These are phyloP conservation scores for Globisporangium emineosum DNA, from an alignment of 352 stramenopile species.

Conservation along the genomic window DNA sequence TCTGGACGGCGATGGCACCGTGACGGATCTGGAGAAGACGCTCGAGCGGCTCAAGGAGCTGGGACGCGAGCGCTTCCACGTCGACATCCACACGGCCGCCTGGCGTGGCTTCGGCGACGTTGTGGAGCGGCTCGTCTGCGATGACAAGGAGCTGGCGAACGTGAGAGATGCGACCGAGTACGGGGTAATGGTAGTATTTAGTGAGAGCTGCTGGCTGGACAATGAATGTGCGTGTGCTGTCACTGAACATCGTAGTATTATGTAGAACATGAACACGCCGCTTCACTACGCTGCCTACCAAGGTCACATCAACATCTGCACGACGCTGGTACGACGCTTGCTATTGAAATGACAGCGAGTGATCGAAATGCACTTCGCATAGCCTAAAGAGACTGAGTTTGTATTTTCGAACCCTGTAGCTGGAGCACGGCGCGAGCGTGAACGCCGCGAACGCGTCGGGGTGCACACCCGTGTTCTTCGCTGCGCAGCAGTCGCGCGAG, in stretches of 20 bases:
- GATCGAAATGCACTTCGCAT: not conserved
- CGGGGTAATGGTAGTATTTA: too few relatives aligned
- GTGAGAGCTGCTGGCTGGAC: not conserved
- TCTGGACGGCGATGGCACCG: constrained; percentile 35
- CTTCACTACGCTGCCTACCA: constrained; percentile 82
- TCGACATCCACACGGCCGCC: constrained; percentile 65
- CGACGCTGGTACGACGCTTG: constrained; percentile 31
- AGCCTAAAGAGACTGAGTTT: not conserved
- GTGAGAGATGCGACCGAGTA: constrained; percentile 46
- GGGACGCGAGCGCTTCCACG: constrained; percentile 50
- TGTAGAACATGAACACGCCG: constrained; percentile 50
- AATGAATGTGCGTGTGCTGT: not conserved
- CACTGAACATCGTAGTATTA: not conserved
- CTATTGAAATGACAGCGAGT: not conserved
- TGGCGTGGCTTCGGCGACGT: constrained; percentile 49
- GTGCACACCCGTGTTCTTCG: constrained; percentile 74
- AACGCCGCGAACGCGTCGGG: constrained; percentile 50
- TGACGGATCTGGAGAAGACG: constrained; percentile 44
- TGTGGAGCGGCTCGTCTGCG: constrained; percentile 38
- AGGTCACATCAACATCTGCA: constrained; percentile 40
- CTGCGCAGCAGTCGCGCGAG: constrained; percentile 49
- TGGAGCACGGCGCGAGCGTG: constrained; percentile 49
- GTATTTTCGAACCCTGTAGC: constrained; percentile 12
- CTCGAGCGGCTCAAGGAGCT: constrained; percentile 50
- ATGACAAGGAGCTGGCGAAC: constrained; percentile 38